Evolutionary conservation across 139 green algal genomes (phyloP).

Genomic region (Picochlorum sp.): DNA sequence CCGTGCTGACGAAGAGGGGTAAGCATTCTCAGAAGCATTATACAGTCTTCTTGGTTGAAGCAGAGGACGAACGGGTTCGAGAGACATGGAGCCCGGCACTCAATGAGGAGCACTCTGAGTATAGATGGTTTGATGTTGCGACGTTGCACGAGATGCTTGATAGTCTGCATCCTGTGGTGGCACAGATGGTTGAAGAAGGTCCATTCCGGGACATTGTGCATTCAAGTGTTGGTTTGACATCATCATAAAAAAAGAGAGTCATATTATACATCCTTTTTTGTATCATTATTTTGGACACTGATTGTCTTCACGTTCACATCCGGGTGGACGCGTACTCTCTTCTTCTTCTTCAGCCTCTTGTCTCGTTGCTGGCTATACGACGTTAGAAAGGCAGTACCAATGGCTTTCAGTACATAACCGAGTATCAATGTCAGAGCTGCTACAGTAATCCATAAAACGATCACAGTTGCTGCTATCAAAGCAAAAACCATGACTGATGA

Average conservation of each 20-base stretch:
- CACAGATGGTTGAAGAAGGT: not conserved
- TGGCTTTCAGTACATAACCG: too few species aligned
- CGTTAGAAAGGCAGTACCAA: too few species aligned
- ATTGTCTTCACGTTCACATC: too few species aligned
- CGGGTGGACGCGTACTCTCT: too few species aligned
- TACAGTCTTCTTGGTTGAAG: slow-evolving; percentile 47
- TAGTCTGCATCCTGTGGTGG: slow-evolving; percentile 25
- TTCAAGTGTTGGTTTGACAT: not conserved
- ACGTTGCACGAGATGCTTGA: not conserved
- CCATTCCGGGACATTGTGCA: not conserved
- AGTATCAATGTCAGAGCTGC: too few species aligned
- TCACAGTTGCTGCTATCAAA: not conserved
- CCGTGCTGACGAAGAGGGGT: slow-evolving; percentile 39
- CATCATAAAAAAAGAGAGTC: not conserved
- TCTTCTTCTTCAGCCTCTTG: too few species aligned
- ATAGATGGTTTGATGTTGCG: slow-evolving; percentile 29
- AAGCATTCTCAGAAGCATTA: slow-evolving; percentile 67
- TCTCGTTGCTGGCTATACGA: too few species aligned
- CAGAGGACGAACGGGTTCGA: slow-evolving; percentile 6
- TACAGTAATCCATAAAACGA: too few species aligned
- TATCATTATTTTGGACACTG: too few species aligned
- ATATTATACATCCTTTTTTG: slow-evolving; percentile 1
- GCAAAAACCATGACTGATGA: not conserved
- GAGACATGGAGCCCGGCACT: slow-evolving; percentile 22
- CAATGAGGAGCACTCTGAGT: slow-evolving; percentile 54